Evolutionary conservation across 345 rosid genomes (phyloP), one percentile per base, ranked within the genome.

Genomic region (Melastoma malabathricum): DNA sequence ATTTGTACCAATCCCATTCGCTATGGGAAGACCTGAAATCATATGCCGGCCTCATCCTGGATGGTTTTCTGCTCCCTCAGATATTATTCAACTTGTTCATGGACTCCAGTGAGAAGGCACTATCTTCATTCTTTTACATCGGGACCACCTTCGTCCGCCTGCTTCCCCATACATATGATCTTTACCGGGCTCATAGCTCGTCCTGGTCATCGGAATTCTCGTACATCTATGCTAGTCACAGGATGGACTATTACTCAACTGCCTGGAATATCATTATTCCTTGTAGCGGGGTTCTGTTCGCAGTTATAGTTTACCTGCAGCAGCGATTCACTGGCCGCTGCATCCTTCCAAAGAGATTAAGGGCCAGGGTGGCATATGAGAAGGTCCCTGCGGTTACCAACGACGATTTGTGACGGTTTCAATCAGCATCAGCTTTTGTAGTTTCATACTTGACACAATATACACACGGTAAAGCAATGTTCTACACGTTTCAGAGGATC

Each of bases 131-230:
- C 23, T 86, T 81, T 52, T 90, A 81, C 43, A 9, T 55, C 1
- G 96, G 96, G 46, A 70, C 72, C 63, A 81, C 89, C 48, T 1
- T 82, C 5, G 76, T 83, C 45, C 82, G 79, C 2, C 29, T 83
- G 46, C 69, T 90, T 46, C 96, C 98, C 20, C 98, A 90, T 57
- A 81, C 82, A n/a, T 90, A 90, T 54, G 98, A 90, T 67, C 83
- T 90, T 23, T 83, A 76, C 68, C 72, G 92, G 72, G 78, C 84
- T 43, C 85, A 54, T 55, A 74, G 71, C 55, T 76, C 78, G 8
- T 46, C 79, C 46, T 64, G 77, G 72, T 64, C 69, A 60, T 73
- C 75, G 16, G 88, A 72, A 60, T 57, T 64, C 52, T 79, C 95
- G 16, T 86, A 63, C 63, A 75, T 89, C 9, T 89, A 86, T 56